Evolutionary conservation across 352 stramenopile species (phyloP).

Genomic region (Phytophthora colocasiae): DNA sequence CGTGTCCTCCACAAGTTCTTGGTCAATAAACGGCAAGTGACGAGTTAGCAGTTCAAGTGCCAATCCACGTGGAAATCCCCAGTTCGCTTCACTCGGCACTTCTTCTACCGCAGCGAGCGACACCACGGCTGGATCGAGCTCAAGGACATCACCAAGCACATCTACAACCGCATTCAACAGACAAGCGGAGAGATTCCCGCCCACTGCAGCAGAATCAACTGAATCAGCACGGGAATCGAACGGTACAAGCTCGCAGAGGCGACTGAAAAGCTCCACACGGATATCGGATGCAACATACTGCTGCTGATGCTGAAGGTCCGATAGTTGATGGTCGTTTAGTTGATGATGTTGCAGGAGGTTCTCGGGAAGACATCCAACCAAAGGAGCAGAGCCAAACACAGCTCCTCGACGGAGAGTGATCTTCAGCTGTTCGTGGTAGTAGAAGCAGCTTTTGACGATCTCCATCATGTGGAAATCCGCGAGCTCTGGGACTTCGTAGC

Average conservation of each 20-base stretch:
- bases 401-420: conserved; percentile 16
- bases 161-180: conserved; percentile 60
- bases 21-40: conserved; percentile 50
- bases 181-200: conserved; percentile 52
- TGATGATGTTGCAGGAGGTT: conserved; percentile 29
- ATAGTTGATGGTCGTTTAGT: conserved; percentile 8
- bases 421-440: conserved; percentile 55
- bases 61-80: conserved; percentile 42
- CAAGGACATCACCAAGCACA: conserved; percentile 67
- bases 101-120: conserved; percentile 48
- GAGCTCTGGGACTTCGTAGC: conserved; percentile 64
- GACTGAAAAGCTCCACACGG: conserved; percentile 62
- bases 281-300: conserved; percentile 42
- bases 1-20: conserved; percentile 11
- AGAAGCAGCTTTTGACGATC: conserved; percentile 67
- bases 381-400: conserved; percentile 16
- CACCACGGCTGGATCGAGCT: conserved; percentile 49
- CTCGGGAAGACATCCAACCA: conserved; percentile 24
- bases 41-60: conserved; percentile 44
- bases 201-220: conserved; percentile 2
- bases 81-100: conserved; percentile 31
- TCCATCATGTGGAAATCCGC: conserved; percentile 79
- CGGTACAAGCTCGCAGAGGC: conserved; percentile 66
- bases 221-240: conserved; percentile 26
- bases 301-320: conserved; percentile 21